Evolutionary conservation across 2,329 filamentous ascomycete species (phyloP).

Genomic region (Esteya vermicola): DNA sequence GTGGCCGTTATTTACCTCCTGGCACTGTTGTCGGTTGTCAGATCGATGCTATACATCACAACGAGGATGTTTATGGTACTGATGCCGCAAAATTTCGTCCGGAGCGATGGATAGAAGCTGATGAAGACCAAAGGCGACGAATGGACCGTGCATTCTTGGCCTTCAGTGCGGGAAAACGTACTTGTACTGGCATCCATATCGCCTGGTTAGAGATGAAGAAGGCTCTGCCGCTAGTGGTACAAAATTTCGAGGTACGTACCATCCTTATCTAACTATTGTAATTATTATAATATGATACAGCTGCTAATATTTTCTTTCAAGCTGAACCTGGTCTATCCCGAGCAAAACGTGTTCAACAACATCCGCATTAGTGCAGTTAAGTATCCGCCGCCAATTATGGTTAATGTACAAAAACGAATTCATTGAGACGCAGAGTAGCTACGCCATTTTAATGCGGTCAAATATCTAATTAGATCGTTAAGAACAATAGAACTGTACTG

Average conservation of each 20-base stretch:
- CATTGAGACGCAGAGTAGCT: too few species aligned
- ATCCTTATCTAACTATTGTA: too few species aligned
- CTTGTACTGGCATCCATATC: conserved; percentile 1
- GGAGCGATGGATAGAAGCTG: too few species aligned
- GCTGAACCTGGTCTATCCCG: not conserved
- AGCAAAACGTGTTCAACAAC: not conserved
- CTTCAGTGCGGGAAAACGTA: conserved; percentile 3
- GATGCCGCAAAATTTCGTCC: too few species aligned
- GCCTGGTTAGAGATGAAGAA: conserved; percentile 4
- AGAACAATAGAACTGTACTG: too few species aligned
- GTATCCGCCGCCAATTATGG: conserved; percentile 2
- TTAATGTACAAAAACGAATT: not conserved
- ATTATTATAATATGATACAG: too few species aligned
- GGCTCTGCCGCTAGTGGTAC: not conserved
- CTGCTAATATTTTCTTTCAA: not conserved
- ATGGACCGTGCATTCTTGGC: conserved; percentile 3
- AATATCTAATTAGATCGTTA: too few species aligned
- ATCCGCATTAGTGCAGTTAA: conserved; percentile 3
- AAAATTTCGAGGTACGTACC: conserved; percentile 2
- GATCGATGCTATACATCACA: too few species aligned
- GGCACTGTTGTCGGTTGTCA: conserved; percentile 6
- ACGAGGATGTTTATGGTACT: too few species aligned
- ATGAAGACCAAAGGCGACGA: not conserved
- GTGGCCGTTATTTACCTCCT: conserved; percentile 8
- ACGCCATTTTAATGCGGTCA: too few species aligned